Conservation (phyloP, 1,284 basidiomycete genomes). For the Ceratobasidium sp. region DNA sequence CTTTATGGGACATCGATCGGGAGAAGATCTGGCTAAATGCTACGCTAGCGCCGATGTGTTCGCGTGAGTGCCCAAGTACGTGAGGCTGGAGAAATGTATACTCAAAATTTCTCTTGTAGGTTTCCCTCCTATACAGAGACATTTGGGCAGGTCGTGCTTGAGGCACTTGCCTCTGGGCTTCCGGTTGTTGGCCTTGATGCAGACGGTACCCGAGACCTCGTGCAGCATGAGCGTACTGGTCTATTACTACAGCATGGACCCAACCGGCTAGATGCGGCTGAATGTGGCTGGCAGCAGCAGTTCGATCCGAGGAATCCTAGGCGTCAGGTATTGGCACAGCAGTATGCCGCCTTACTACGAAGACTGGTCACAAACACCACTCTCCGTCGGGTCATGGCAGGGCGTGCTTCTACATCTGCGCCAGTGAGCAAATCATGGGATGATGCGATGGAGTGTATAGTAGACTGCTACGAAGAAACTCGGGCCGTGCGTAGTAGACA, state of each 20-base stretch:
- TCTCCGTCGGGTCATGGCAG: constrained; percentile 61
- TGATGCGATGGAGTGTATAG: constrained; percentile 67
- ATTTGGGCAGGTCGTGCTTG: constrained; percentile 70
- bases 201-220: constrained; percentile 70
- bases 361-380: constrained; percentile 57
- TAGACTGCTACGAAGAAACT: constrained; percentile 65
- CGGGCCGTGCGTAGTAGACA: not conserved
- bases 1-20: constrained; percentile 66
- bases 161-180: constrained; percentile 68
- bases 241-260: constrained; percentile 56
- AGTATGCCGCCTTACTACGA: constrained; percentile 63
- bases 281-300: constrained; percentile 16
- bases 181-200: constrained; percentile 70
- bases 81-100: constrained; percentile 42
- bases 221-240: constrained; percentile 63
- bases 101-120: constrained; percentile 43
- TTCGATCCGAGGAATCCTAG: constrained; percentile 25
- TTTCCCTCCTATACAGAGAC: constrained; percentile 59
- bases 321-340: constrained; percentile 43
- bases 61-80: constrained; percentile 57
- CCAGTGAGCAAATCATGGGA: constrained; percentile 64
- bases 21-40: constrained; percentile 60
- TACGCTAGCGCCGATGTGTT: constrained; percentile 70
- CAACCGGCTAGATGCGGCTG: constrained; percentile 18
- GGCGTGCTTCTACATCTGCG: constrained; percentile 59